Evolutionary conservation across 2,329 filamentous ascomycete species (phyloP).

Genomic region (Juglanconis oblonga): DNA sequence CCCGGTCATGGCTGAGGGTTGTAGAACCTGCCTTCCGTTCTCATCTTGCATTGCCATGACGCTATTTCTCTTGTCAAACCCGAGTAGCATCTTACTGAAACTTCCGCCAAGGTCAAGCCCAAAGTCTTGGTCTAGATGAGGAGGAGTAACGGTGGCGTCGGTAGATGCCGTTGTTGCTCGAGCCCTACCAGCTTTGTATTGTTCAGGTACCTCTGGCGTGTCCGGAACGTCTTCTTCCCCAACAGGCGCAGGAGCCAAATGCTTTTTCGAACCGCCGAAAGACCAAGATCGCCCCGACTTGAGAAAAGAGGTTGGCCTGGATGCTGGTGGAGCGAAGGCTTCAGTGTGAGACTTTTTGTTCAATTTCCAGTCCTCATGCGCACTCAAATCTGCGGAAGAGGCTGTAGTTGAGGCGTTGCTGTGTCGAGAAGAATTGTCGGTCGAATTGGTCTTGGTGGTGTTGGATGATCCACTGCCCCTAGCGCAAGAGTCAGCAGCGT

Average conservation of each 20-base stretch:
- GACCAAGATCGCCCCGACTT: slow-evolving; percentile 58
- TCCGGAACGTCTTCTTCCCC: slow-evolving; percentile 34
- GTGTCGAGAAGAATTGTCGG: slow-evolving; percentile 59
- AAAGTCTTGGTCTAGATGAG: slow-evolving; percentile 44
- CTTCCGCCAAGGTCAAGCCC: slow-evolving; percentile 55
- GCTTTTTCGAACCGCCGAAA: slow-evolving; percentile 56
- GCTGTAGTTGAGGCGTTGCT: slow-evolving; percentile 61
- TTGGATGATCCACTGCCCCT: slow-evolving; percentile 61
- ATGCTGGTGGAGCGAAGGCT: slow-evolving; percentile 37
- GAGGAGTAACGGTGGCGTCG: slow-evolving; percentile 50
- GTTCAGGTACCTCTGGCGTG: slow-evolving; percentile 33
- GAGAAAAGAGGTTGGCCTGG: slow-evolving; percentile 52
- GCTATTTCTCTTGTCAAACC: slow-evolving; percentile 55
- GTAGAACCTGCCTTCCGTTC: slow-evolving; percentile 31
- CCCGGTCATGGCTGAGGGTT: slow-evolving; percentile 43
- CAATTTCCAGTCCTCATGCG: slow-evolving; percentile 39
- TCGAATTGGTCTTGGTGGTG: slow-evolving; percentile 57
- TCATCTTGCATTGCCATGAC: slow-evolving; percentile 44
- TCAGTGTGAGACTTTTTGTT: slow-evolving; percentile 37
- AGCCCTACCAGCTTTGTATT: slow-evolving; percentile 32
- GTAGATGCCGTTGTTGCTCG: slow-evolving; percentile 55
- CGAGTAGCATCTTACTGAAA: slow-evolving; percentile 54
- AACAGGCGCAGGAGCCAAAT: slow-evolving; percentile 33
- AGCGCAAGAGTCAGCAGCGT: slow-evolving; percentile 35
- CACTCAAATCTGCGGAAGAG: slow-evolving; percentile 49